Evolutionary conservation across 1,284 basidiomycete genomes (phyloP).

Genomic region (Naganishia cerealis): DNA sequence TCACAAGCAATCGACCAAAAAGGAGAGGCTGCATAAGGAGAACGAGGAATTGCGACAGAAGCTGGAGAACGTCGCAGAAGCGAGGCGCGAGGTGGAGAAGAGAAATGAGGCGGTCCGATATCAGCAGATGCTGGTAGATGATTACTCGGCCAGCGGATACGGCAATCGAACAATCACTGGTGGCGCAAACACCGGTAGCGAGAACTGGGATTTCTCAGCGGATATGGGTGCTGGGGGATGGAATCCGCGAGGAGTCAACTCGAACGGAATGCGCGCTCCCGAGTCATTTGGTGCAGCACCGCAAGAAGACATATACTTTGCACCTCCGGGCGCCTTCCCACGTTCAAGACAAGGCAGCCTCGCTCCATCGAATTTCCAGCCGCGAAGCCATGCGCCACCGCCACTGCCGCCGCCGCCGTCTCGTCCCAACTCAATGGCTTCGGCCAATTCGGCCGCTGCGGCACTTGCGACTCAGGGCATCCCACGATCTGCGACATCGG

Average conservation of each 20-base stretch:
- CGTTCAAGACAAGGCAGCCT: constrained; percentile 32
- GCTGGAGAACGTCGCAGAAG: constrained; percentile 47
- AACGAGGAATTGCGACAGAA: constrained; percentile 46
- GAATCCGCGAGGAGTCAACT: constrained; percentile 5
- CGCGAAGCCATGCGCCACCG: constrained; percentile 2
- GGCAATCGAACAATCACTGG: not conserved
- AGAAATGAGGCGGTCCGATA: constrained; percentile 42
- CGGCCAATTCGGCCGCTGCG: constrained; percentile 30
- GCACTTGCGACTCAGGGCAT: constrained; percentile 34
- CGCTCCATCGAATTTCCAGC: constrained; percentile 9
- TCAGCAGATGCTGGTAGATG: constrained; percentile 32
- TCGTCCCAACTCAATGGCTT: constrained; percentile 23
- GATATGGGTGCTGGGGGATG: not conserved
- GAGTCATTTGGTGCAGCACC: constrained; percentile 4
- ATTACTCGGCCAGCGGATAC: constrained; percentile 22
- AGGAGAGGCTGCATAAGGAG: constrained; percentile 54
- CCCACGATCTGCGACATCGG: constrained; percentile 29
- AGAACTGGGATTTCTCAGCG: constrained; percentile 15
- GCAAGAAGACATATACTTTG: constrained; percentile 9
- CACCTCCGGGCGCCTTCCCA: constrained; percentile 11
- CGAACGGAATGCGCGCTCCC: not conserved
- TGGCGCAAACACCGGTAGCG: not conserved
- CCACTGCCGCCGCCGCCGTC: constrained; percentile 7
- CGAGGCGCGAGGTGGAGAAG: constrained; percentile 45
- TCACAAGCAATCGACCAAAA: constrained; percentile 68